Evolutionary conservation across 148 eudicot species (phyloP).

Genomic region (Oxyria digyna): DNA sequence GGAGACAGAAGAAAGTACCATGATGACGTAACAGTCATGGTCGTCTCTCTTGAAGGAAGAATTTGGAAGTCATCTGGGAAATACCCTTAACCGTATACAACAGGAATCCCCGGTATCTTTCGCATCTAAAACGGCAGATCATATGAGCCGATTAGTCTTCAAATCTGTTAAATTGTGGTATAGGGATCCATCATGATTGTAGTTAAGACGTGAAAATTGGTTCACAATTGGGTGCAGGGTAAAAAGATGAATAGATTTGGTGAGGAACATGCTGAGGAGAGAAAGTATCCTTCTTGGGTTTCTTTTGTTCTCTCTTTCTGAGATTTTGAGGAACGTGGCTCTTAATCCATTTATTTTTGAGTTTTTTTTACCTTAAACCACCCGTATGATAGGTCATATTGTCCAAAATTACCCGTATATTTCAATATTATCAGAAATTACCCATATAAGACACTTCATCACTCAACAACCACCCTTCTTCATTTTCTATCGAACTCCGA

Average conservation of each 20-base stretch:
- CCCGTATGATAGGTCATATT: too few species aligned
- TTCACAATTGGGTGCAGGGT: not conserved
- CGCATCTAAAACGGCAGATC: not conserved
- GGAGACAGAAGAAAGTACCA: conserved; percentile 95
- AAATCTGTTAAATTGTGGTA: not conserved
- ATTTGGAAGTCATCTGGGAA: conserved; percentile 98
- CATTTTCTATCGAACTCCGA: too few species aligned
- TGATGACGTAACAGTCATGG: conserved; percentile 96
- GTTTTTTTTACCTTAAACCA: too few species aligned
- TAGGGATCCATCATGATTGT: not conserved
- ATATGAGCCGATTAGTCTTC: not conserved
- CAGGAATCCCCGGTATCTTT: not conserved
- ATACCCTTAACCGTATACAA: conserved; percentile 30
- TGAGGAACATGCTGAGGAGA: not conserved
- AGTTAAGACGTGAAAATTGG: not conserved
- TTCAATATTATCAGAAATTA: too few species aligned
- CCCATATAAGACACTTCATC: too few species aligned
- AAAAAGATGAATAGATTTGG: not conserved
- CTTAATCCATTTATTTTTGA: not conserved
- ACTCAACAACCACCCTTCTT: too few species aligned
- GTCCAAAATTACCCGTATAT: too few species aligned
- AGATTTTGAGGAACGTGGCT: conserved; percentile 7
- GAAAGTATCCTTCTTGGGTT: not conserved
- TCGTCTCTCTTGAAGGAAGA: conserved; percentile 89
- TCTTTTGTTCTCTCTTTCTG: not conserved